Evolutionary conservation across 2,329 filamentous ascomycete species (phyloP), one percentile per base, ranked within the genome.

Genomic region (Plectosphaerella sp.): DNA sequence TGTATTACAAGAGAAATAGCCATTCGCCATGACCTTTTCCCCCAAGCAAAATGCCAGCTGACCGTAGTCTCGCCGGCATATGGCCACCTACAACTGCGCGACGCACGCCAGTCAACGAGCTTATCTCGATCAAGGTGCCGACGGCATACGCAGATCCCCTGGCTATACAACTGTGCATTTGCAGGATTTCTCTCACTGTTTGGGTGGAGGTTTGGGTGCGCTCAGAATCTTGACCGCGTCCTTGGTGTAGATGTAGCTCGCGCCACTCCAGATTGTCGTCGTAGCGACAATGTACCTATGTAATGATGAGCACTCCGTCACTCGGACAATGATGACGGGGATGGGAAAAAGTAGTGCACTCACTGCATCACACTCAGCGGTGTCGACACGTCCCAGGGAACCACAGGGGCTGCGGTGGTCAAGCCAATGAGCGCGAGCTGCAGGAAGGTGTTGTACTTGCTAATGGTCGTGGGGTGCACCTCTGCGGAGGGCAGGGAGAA

Each of bases 391-490:
- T 86, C 76, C 50, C 75, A 68, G n/a, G 82, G 73, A 22, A 96
- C 61, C 12, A 97, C 78, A 1, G 92, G 93, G 42, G 91, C 80
- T 1, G 89, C 84, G 47, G 93, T 91, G 2, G 91, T 92, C 11
- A 87, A 80, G 16, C 92, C 93, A 62, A 99, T 88, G 12, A 99
- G 79, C 5, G 86, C 84, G 18, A 99, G 75, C 68, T 99, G 94
- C 60, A 97, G 72, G 43, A 95, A 91, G 0, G 94, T 99, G 71
- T 99, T 99, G 70, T 91, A 86, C 74, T 95, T 95, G 71, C 87
- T 91, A 56, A 95, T 89, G 1, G 80, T 87, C 0, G 90, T 94
- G 1, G 90, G 90, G 54, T 84, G 87, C 6, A 95, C 90, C 70
- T 94, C 89, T 3, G 90, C 90, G 39, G 86, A 89, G 2, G 90